Evolutionary conservation across 208 protist species (phyloP).

Genomic region (Acanthamoeba royreba): DNA sequence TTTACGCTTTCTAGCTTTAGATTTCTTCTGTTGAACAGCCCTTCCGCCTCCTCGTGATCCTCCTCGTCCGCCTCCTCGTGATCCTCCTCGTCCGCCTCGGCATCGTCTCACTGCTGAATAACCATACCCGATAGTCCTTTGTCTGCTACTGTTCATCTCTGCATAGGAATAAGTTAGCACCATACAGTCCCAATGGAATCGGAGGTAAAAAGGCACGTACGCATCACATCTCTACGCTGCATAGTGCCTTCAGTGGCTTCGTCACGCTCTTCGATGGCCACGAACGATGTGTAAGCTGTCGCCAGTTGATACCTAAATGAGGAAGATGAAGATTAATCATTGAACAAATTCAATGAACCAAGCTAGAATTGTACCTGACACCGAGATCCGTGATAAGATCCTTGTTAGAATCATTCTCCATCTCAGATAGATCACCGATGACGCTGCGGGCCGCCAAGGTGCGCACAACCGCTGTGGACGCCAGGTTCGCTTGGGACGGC

Average conservation of each 20-base stretch:
- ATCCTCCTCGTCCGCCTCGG: not conserved
- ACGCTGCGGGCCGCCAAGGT: not conserved
- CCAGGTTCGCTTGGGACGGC: not conserved
- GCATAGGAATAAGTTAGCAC: too few species aligned
- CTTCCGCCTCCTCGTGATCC: too few species aligned
- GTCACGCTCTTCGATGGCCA: not conserved
- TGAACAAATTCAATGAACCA: not conserved
- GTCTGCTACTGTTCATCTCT: not conserved
- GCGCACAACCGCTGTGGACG: not conserved
- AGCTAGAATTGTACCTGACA: not conserved
- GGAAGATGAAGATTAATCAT: not conserved
- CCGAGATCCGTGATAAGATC: not conserved
- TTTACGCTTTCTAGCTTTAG: too few species aligned
- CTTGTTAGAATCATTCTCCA: not conserved
- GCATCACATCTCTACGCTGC: not conserved
- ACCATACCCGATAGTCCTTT: not conserved
- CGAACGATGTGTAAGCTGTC: not conserved
- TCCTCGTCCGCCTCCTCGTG: not conserved
- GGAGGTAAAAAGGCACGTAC: too few species aligned
- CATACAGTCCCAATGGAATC: too few species aligned
- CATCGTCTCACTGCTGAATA: too few species aligned
- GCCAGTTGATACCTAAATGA: not conserved
- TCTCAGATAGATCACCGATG: not conserved
- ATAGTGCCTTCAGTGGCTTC: not conserved
- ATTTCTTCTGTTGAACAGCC: too few species aligned